Conservation (phyloP, 2,329 filamentous ascomycete species). For the Colletotrichum caudatum region DNA sequence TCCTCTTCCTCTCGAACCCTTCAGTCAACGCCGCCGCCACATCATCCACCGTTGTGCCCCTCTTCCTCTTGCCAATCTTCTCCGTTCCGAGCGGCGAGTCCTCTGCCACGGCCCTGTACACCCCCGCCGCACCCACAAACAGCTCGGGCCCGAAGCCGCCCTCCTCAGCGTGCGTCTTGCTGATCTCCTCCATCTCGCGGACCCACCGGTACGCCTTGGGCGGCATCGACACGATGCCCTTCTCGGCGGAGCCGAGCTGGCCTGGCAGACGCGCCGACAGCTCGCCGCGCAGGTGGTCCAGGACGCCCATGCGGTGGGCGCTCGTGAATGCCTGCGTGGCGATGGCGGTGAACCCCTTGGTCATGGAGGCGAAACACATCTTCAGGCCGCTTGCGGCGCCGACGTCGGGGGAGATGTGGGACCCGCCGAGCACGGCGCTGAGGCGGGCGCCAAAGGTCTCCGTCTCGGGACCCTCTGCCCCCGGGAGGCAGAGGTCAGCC, state of each 20-base stretch:
- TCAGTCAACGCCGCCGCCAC: conserved; percentile 63
- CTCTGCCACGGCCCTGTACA: conserved; percentile 72
- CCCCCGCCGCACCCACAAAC: conserved; percentile 70
- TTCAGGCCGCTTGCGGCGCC: conserved; percentile 71
- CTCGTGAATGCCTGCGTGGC: conserved; percentile 79
- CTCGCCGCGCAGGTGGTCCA: conserved; percentile 68
- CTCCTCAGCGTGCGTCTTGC: conserved; percentile 71
- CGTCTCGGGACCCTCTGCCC: not conserved
- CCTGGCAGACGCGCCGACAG: conserved; percentile 63
- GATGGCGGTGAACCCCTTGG: conserved; percentile 76
- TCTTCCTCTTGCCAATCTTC: conserved; percentile 66
- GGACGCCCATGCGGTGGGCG: conserved; percentile 72
- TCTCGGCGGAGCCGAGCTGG: conserved; percentile 60
- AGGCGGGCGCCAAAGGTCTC: conserved; percentile 55
- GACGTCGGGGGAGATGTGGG: conserved; percentile 61
- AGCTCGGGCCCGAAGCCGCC: conserved; percentile 70
- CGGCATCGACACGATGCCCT: conserved; percentile 69
- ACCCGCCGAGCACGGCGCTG: conserved; percentile 58
- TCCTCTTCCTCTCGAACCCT: conserved; percentile 60
- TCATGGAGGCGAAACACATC: conserved; percentile 73
- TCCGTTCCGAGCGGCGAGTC: conserved; percentile 71
- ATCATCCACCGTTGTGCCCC: conserved; percentile 69
- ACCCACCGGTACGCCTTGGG: conserved; percentile 85
- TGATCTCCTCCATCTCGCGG: conserved; percentile 82
- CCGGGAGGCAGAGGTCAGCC: conserved; percentile 50